Evolutionary conservation across 2,329 filamentous ascomycete species (phyloP).

Genomic region (Camillea tinctor): DNA sequence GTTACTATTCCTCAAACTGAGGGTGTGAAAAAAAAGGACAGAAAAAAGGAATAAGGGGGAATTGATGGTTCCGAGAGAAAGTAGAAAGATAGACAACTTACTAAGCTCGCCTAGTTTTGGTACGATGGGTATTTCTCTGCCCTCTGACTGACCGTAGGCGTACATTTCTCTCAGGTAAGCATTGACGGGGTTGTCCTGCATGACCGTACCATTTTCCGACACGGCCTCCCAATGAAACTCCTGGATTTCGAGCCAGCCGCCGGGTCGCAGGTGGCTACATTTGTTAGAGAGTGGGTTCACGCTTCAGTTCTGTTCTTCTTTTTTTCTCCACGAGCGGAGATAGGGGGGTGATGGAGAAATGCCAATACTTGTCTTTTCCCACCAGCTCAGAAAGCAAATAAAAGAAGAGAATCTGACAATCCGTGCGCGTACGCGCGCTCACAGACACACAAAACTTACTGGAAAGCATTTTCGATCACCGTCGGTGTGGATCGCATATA

Average conservation of each 20-base stretch:
- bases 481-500: constrained; percentile 18
- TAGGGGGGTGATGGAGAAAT: too few species aligned
- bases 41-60: neutral
- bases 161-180: constrained; percentile 30
- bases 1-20: constrained; percentile 16
- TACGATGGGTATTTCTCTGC: constrained; percentile 32
- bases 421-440: too few species aligned
- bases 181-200: constrained; percentile 25
- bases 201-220: constrained; percentile 28
- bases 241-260: constrained; percentile 32
- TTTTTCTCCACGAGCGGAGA: too few species aligned
- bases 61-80: too few species aligned
- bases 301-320: neutral
- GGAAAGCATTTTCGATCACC: constrained; percentile 19
- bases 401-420: too few species aligned
- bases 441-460: constrained; percentile 15
- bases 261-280: constrained; percentile 24
- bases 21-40: neutral
- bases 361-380: too few species aligned
- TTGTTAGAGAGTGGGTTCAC: constrained; percentile 4
- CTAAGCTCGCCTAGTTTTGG: constrained; percentile 27
- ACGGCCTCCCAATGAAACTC: constrained; percentile 28
- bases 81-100: neutral
- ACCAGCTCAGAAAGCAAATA: too few species aligned
- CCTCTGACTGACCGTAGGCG: constrained; percentile 29